Conservation (phyloP, 169 alveolate species). For the Besnoitia besnoiti region DNA sequence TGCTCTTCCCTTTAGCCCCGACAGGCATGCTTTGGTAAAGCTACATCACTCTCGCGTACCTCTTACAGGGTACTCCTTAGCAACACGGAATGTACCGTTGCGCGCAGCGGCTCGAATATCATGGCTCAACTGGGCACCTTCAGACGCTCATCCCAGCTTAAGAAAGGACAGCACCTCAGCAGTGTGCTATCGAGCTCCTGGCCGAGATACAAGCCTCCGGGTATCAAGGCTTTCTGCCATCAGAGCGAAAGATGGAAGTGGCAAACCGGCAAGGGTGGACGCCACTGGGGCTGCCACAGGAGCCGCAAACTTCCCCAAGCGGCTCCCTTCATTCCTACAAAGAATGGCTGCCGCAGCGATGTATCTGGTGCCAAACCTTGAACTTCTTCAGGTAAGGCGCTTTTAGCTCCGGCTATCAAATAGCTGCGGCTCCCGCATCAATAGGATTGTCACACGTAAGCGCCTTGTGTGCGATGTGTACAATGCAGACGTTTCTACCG, state of each 20-base stretch:
- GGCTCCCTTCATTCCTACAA: neutral
- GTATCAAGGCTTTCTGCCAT: neutral
- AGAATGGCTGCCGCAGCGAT: conserved; percentile 13
- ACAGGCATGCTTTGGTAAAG: too few relatives aligned
- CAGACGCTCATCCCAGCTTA: too few relatives aligned
- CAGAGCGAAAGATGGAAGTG: neutral
- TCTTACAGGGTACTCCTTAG: too few relatives aligned
- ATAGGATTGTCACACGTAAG: neutral
- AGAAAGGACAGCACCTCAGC: too few relatives aligned
- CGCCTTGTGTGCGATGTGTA: neutral
- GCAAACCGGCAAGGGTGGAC: neutral
- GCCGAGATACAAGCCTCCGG: too few relatives aligned
- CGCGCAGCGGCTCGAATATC: too few relatives aligned
- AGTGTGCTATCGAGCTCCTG: too few relatives aligned
- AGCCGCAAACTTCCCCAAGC: neutral
- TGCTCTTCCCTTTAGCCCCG: too few relatives aligned
- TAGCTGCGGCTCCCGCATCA: neutral
- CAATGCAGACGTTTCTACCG: conserved; percentile 13
- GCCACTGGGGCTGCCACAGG: too few relatives aligned
- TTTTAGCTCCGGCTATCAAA: neutral
- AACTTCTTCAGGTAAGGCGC: conserved; percentile 2
- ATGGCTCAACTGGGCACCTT: too few relatives aligned
- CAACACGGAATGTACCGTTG: too few relatives aligned
- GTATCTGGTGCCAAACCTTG: conserved; percentile 28
- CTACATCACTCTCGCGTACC: too few relatives aligned